Percentiles rank a stretch among this genome's conserved stretches.
Evolutionary conservation across 2,329 filamentous ascomycete species (phyloP).

Genomic region (Colletotrichum euphorbiae): DNA sequence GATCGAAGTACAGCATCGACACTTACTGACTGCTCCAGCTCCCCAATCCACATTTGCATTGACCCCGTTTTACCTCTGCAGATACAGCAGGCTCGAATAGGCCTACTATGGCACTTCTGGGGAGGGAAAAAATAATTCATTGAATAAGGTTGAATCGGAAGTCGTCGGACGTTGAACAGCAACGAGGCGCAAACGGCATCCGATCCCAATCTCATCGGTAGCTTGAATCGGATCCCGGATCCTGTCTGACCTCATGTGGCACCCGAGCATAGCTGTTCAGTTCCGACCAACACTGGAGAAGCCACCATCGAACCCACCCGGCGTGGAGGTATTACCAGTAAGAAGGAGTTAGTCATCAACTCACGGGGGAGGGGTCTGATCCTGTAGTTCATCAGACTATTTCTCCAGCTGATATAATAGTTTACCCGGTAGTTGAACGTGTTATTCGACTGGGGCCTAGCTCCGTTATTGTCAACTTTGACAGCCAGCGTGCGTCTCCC

Average conservation of each 20-base stretch:
- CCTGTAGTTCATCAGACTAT: not conserved
- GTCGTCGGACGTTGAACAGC: not conserved
- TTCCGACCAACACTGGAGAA: conserved; percentile 7
- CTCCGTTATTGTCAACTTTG: too few relatives aligned
- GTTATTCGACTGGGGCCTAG: not conserved
- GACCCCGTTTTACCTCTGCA: conserved; percentile 18
- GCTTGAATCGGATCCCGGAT: not conserved
- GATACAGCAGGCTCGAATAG: conserved; percentile 25
- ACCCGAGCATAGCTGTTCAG: conserved; percentile 1
- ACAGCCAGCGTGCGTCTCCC: not conserved
- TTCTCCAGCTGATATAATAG: not conserved
- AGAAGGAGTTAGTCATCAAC: conserved; percentile 1
- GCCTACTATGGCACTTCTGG: conserved; percentile 7
- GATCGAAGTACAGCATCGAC: conserved; percentile 27
- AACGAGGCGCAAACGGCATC: not conserved
- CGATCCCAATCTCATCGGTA: not conserved
- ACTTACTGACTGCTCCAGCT: not conserved
- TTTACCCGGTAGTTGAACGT: not conserved
- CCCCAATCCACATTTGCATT: conserved; percentile 31
- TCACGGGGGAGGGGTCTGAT: not conserved
- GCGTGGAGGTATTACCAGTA: not conserved
- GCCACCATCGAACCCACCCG: not conserved
- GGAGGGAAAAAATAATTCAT: too few relatives aligned
- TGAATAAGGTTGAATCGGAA: conserved; percentile 10
- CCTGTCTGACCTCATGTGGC: not conserved